Percentiles rank a stretch among this genome's conserved stretches.
Evolutionary conservation across 208 protist species (phyloP).

Genomic region (Wallacemonas collosoma): DNA sequence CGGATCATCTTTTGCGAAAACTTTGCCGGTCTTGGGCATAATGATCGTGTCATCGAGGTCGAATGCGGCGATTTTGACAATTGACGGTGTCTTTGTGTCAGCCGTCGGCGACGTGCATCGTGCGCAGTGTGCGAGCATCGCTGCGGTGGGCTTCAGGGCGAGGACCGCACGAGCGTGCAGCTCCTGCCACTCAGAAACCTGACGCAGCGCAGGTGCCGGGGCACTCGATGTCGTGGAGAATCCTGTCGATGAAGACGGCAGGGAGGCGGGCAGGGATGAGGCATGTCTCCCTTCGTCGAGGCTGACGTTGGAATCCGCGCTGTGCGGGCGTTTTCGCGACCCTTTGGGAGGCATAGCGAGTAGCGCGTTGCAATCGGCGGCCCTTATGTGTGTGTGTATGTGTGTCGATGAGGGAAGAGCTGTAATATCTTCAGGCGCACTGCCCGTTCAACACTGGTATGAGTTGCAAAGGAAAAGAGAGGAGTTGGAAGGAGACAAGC

Average conservation of each 20-base stretch:
- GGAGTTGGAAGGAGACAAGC: neutral
- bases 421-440: no score
- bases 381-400: neutral
- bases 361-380: neutral
- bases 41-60: conserved; percentile 84
- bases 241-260: neutral
- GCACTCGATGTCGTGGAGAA: neutral
- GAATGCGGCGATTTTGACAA: conserved; percentile 67
- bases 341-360: conserved; percentile 9
- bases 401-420: neutral
- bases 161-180: conserved; percentile 36
- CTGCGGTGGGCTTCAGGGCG: conserved; percentile 31
- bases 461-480: neutral
- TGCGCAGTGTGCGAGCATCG: conserved; percentile 16
- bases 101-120: neutral
- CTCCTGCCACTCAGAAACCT: conserved; percentile 29
- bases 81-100: neutral
- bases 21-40: conserved; percentile 48
- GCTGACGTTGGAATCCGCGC: neutral
- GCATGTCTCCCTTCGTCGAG: neutral
- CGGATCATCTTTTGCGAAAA: conserved; percentile 63
- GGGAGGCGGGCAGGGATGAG: neutral
- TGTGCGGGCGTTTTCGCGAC: conserved; percentile 3
- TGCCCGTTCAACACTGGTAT: no score
- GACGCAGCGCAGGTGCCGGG: neutral